Percentiles rank a stretch among this genome's conserved stretches.
phyloP scores from a whole-genome alignment of 495 filamentous ascomycete species.

The Aspergillus funiculosus region DNA sequence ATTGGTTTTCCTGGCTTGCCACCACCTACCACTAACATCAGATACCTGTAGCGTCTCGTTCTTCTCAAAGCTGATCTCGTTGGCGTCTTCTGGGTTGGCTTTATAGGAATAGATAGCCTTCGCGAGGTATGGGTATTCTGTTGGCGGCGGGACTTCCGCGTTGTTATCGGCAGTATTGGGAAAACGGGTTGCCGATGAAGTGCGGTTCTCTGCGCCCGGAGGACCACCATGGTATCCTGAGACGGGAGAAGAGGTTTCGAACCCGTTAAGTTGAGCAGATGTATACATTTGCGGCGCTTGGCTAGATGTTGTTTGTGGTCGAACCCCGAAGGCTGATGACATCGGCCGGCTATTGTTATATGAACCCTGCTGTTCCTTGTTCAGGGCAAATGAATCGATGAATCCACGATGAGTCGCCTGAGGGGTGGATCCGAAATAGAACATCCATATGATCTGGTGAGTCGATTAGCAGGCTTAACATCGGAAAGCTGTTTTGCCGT shows the following conservation, averaged over 20 bases:
- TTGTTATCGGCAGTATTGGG: conserved; percentile 34
- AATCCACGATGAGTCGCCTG: conserved; percentile 83
- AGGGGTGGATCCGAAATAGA: conserved; percentile 93
- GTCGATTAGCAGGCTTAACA: conserved; percentile 16
- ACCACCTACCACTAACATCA: conserved; percentile 96
- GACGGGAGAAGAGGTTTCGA: conserved; percentile 92
- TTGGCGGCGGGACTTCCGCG: conserved; percentile 66
- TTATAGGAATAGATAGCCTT: conserved; percentile 99
- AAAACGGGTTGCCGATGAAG: conserved; percentile 55
- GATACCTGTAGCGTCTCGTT: conserved; percentile 96
- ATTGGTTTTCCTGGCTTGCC: conserved; percentile 92
- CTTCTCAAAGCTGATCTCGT: conserved; percentile 95
- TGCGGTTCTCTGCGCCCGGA: conserved; percentile 51
- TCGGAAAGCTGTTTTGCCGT: neutral
- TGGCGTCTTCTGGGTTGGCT: conserved; percentile 95
- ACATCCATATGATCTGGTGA: conserved; percentile 91
- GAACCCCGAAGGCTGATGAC: conserved; percentile 45
- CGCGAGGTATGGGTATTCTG: conserved; percentile 93
- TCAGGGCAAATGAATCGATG: conserved; percentile 90
- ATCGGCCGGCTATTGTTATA: conserved; percentile 60
- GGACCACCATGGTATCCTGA: conserved; percentile 66
- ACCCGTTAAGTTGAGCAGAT: conserved; percentile 85
- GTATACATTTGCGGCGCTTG: conserved; percentile 95
- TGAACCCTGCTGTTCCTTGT: conserved; percentile 67
- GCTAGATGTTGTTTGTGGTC: conserved; percentile 76